Percentiles rank a stretch among this genome's conserved stretches.
These are phyloP conservation scores for Geum urbanum DNA, from an alignment of 306 rosid species.

Conservation along the genomic window DNA sequence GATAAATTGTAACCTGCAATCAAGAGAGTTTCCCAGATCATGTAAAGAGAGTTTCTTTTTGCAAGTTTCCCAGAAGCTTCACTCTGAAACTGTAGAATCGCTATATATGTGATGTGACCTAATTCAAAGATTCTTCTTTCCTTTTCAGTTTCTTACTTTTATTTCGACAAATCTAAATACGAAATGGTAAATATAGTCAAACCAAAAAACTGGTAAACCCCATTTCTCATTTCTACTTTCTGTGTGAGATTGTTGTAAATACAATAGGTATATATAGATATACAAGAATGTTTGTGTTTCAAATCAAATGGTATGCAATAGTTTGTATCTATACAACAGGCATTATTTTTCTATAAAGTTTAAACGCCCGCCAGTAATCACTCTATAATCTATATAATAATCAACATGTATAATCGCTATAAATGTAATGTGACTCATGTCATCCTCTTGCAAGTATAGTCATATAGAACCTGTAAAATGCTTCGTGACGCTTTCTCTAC, in stretches of 20 bases:
- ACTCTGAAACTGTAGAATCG: no score
- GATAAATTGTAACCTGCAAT: no score
- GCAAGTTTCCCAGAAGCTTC: no score
- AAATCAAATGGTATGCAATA: not conserved
- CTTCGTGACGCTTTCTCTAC: slow-evolving; percentile 47
- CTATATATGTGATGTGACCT: no score
- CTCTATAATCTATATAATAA: not conserved
- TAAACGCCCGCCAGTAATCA: not conserved
- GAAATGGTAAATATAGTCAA: no score
- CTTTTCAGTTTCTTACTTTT: no score
- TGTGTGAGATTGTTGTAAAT: not conserved
- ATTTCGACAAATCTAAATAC: no score
- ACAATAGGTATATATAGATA: not conserved
- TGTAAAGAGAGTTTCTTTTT: no score
- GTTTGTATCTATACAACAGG: not conserved
- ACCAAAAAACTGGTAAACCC: not conserved
- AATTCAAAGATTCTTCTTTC: no score
- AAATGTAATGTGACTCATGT: slow-evolving; percentile 5
- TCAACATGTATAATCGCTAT: not conserved
- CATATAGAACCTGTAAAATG: slow-evolving; percentile 61
- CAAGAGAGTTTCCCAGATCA: no score
- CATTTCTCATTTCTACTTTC: not conserved
- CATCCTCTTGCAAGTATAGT: slow-evolving; percentile 66
- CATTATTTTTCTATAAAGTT: not conserved
- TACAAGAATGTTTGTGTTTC: not conserved